phyloP scores from a whole-genome alignment of 306 rosid species.

The Acacia crassicarpa region DNA sequence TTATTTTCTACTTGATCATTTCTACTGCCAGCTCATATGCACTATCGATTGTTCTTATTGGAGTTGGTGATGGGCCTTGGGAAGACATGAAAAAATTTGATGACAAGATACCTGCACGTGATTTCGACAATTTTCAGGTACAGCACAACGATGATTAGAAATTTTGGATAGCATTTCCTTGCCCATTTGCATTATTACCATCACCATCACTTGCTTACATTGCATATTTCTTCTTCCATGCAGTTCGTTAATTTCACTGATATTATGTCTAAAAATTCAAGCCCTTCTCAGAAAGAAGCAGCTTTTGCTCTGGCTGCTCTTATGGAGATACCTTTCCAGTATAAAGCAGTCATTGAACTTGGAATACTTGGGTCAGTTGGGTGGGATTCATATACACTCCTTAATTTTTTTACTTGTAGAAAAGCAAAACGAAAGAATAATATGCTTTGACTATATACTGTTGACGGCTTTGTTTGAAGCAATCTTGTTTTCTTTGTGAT shows the following conservation, averaged over 20 bases:
- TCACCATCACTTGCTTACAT: conserved; percentile 8
- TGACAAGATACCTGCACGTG: conserved; percentile 80
- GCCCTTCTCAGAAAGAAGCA: conserved; percentile 63
- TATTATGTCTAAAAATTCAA: conserved; percentile 48
- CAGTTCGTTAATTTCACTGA: conserved; percentile 87
- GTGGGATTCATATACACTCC: conserved; percentile 36
- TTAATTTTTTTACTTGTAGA: background rate
- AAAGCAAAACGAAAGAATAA: background rate
- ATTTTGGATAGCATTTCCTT: background rate
- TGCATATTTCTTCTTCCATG: conserved; percentile 8
- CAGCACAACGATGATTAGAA: background rate
- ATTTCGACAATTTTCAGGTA: conserved; percentile 91
- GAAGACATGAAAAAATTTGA: conserved; percentile 91
- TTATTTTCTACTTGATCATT: background rate
- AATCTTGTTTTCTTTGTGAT: conserved; percentile 21
- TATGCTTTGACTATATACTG: background rate
- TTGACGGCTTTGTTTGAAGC: background rate
- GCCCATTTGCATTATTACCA: background rate
- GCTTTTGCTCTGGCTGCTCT: conserved; percentile 93
- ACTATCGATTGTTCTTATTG: conserved; percentile 79
- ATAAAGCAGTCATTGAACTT: conserved; percentile 69
- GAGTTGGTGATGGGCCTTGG: conserved; percentile 99
- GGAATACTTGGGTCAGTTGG: conserved; percentile 78
- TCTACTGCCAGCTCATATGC: conserved; percentile 61
- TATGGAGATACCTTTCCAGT: conserved; percentile 94